A percentile compares a stretch with the other conserved stretches of the same genome.
phyloP scores from a whole-genome alignment of 1,284 basidiomycete genomes.

The Microbotryum silenes-acaulis region DNA sequence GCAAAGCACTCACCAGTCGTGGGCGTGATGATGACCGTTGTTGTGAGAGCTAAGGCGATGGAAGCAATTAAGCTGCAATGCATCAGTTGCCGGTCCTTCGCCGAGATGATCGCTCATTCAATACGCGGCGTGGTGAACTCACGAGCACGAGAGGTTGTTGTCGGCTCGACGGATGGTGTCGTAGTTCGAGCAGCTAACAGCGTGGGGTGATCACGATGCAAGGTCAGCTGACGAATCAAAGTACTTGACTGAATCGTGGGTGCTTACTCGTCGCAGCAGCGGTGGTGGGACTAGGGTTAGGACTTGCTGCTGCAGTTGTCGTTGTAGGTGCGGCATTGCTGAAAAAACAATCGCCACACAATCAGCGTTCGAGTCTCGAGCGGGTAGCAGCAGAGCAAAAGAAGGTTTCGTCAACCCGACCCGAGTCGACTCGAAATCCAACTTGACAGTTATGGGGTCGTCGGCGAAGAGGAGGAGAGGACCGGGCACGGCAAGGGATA shows the following conservation, averaged over 20 bases:
- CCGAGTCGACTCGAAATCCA: background rate
- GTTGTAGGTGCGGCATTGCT: background rate
- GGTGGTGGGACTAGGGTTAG: too few species aligned
- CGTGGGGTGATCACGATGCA: too few species aligned
- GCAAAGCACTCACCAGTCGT: slow-evolving; percentile 16
- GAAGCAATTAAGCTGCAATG: background rate
- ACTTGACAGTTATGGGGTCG: background rate
- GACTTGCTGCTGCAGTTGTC: too few species aligned
- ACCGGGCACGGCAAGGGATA: background rate
- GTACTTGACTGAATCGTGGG: too few species aligned
- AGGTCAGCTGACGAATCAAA: too few species aligned
- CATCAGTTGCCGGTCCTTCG: background rate
- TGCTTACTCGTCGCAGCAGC: too few species aligned
- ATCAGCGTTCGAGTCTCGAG: background rate
- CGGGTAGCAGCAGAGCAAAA: background rate
- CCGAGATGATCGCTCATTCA: background rate
- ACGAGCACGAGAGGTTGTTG: background rate
- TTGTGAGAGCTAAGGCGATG: background rate
- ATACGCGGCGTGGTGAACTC: background rate
- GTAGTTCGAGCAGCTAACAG: background rate
- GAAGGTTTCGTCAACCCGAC: background rate
- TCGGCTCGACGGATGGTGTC: background rate
- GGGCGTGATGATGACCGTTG: slow-evolving; percentile 26
- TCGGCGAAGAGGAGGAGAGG: background rate
- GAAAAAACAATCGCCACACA: background rate